Base-by-base conservation (phyloP, 139 green algal species). In the Micractinium conductrix region DNA sequence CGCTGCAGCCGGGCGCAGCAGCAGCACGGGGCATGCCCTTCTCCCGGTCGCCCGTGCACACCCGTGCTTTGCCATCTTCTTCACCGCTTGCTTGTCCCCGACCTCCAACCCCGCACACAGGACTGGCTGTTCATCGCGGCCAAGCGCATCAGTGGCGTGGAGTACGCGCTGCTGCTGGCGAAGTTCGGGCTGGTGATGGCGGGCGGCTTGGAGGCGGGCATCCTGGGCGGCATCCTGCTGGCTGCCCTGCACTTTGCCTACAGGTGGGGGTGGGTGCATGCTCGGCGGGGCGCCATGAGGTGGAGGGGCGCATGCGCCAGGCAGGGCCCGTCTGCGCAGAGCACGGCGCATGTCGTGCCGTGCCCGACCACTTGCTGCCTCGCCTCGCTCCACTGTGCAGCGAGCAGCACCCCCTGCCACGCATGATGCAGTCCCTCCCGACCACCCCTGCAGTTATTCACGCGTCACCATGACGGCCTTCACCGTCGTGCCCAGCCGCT, bases 101-200 rank as follows among this genome's bases (percentile, higher is more conserved):
- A 63, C 55, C 55, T 9, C 55, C 55, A 5, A 35, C 10, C 8
- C 53, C 14, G 53, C 10, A 3, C 58, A 14, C 84, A 87, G 84
- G 87, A 91, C 78, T 91, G 85, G 85, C 70, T 91, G 62, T 83
- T 91, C 43, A 82, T 85, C n/a, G 63, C 86, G 1, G 69, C 43
- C 43, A 85, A 84, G 72, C 80, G 84, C 33, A 78, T 93, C 1
- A 60, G 44, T 2, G 43, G 21, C 0, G 60, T 87, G 44, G 94
- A 97, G 90, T 97, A 95, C 79, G 44, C 87, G 22, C 88, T 96
- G 82, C 87, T 96, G 75, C 90, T 93, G 89, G 71, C 79, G 4
- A 94, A 91, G 24, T 97, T 95, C 53, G 78, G 5, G 24, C 69
- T 80, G 69, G 14, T 97, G 85, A 92, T 95, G 89, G n/a, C 79